Evolutionary conservation across 225 moss, liverwort and hornwort genomes (phyloP).

Genomic region (Physcomitrellopsis africana): DNA sequence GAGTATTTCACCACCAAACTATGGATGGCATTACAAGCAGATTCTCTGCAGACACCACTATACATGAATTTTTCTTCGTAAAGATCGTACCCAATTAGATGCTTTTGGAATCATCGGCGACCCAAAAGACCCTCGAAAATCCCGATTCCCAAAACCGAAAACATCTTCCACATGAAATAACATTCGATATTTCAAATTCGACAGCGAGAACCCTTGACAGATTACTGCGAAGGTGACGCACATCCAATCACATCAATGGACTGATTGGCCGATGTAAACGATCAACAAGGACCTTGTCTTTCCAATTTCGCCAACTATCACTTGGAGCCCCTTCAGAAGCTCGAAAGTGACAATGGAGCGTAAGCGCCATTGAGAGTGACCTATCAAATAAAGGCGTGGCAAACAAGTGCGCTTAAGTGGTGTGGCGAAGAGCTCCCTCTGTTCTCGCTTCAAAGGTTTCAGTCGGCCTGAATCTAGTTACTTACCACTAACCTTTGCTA

Average conservation of each 20-base stretch:
- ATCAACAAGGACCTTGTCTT: not conserved
- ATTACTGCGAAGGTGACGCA: too few relatives aligned
- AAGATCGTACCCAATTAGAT: not conserved
- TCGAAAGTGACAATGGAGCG: slow-evolving; percentile 1
- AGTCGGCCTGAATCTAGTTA: not conserved
- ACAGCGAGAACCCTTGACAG: too few relatives aligned
- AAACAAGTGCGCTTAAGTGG: not conserved
- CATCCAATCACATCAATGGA: not conserved
- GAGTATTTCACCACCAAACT: not conserved
- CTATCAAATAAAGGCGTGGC: not conserved
- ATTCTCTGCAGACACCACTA: not conserved
- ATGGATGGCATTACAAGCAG: not conserved
- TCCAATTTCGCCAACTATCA: not conserved
- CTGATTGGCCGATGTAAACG: not conserved
- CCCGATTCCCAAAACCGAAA: too few relatives aligned
- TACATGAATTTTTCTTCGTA: not conserved
- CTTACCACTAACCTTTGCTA: not conserved
- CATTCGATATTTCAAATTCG: too few relatives aligned
- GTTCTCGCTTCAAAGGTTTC: slow-evolving; percentile 29
- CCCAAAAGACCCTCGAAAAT: too few relatives aligned
- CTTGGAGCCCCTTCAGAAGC: slow-evolving; percentile 21
- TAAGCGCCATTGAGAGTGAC: slow-evolving; percentile 2
- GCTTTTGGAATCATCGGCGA: not conserved
- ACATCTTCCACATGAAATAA: too few relatives aligned
- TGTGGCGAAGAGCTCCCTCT: slow-evolving; percentile 26